Base-by-base conservation (phyloP, 768 basidiomycete species). In the Agaricus subrufescens region DNA sequence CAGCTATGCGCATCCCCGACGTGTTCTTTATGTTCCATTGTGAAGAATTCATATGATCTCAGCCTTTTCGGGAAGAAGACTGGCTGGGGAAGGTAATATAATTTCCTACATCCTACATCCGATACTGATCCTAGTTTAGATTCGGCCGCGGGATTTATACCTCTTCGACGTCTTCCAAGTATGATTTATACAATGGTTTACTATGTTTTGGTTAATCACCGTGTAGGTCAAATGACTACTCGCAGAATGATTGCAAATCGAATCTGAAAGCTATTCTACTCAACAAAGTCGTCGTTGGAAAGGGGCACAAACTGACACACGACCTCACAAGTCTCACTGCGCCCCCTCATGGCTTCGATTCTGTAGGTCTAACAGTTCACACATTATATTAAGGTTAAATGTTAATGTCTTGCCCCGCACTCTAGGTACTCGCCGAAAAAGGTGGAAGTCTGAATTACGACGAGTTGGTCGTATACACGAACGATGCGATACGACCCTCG, bases 81-180 rank as follows among this genome's bases (percentile, higher is more conserved):
- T 3, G 82, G 83, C 14, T 87, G 85, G 83, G 87, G 86, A 63
- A 80, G 85, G 82, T 81, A 63, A 50, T 73, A 59, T 43, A 25
- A n/a, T 5, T 38, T 45, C 23, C 25, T 50, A 31, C 23, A 37
- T 27, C 23, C 19, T 10, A 15, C 1, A 23, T 14, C 39, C 12
- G n/a, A 14, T 39, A 37, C 27, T 51, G 52, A 23, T 45, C 39
- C 29, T 43, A 31, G 7, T 43, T 12, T 60, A 86, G 85, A 58
- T 87, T 87, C 49, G 86, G 86, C 26, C 79, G 80, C 38, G 86
- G 86, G 26, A 84, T 87, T 42, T 88, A 87, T 64, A 87, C 86
- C 1, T 86, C 85, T 4, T 84, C 84, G n/a, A 88, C 86, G 1
- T 87, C 87, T n/a, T 88, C 86, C 6, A 88, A 88, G 79, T 82